Conservation (phyloP, 2,329 filamentous ascomycete species). For the Annulohypoxylon truncatum region DNA sequence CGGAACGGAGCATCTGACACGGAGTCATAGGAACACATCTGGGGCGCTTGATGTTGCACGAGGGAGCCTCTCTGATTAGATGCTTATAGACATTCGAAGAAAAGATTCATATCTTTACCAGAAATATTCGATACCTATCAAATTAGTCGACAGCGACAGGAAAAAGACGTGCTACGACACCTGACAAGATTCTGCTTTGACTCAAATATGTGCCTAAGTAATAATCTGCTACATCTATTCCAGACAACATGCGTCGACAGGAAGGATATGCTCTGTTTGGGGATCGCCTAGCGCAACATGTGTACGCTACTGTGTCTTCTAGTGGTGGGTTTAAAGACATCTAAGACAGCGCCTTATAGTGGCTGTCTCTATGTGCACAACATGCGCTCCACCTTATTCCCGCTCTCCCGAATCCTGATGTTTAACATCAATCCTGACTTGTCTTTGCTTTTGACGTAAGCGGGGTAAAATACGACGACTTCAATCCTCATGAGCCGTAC, state of each 20-base stretch:
- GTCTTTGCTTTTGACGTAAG: conserved; percentile 21
- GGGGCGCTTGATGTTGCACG: background rate
- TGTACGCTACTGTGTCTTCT: conserved; percentile 2
- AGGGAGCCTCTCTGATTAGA: background rate
- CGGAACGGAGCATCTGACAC: conserved; percentile 11
- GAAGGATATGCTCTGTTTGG: conserved; percentile 1
- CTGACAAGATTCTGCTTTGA: background rate
- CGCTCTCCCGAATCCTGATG: background rate
- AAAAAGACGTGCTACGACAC: background rate
- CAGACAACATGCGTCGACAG: background rate
- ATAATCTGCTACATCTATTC: background rate
- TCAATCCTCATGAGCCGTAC: background rate
- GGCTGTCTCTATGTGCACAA: conserved; percentile 6
- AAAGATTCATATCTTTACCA: background rate
- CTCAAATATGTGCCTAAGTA: background rate
- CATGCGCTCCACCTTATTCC: background rate
- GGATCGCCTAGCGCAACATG: conserved; percentile 7
- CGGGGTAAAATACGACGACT: conserved; percentile 14
- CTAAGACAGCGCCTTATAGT: background rate
- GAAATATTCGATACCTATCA: background rate
- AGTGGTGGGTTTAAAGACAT: conserved; percentile 1
- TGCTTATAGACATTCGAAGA: background rate
- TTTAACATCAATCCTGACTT: conserved; percentile 1
- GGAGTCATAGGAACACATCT: conserved; percentile 7
- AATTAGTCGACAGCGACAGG: background rate